These are phyloP conservation scores for Blastobotrys illinoisensis DNA, from an alignment of 1,139 yeast genomes.

Conservation along the genomic window DNA sequence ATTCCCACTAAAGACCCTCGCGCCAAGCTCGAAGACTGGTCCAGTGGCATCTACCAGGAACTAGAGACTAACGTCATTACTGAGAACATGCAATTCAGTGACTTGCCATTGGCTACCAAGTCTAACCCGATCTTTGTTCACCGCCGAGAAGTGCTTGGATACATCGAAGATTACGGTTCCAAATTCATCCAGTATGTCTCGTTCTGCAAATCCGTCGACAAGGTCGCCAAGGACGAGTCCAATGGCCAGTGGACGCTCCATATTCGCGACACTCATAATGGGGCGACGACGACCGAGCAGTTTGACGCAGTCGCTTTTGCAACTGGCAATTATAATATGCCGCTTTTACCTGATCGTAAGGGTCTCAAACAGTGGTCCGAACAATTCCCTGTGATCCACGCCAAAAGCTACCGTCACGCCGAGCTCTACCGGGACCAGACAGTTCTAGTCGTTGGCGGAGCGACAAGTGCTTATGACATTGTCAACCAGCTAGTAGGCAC, in stretches of 20 bases:
- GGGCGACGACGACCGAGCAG: slow-evolving; percentile 18
- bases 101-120: slow-evolving; percentile 40
- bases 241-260: slow-evolving; percentile 1
- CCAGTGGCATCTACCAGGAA: slow-evolving; percentile 44
- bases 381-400: slow-evolving; percentile 49
- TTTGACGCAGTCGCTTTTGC: slow-evolving; percentile 55
- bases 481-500: slow-evolving; percentile 45
- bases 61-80: slow-evolving; percentile 61
- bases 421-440: slow-evolving; percentile 37
- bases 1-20: slow-evolving; percentile 24
- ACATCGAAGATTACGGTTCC: slow-evolving; percentile 43
- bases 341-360: slow-evolving; percentile 47
- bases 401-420: slow-evolving; percentile 51
- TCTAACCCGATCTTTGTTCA: slow-evolving; percentile 46
- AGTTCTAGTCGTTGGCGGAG: slow-evolving; percentile 55
- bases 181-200: slow-evolving; percentile 34
- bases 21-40: slow-evolving; percentile 12
- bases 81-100: slow-evolving; percentile 51
- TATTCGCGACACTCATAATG: neutral
- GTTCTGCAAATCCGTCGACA: slow-evolving; percentile 39
- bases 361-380: slow-evolving; percentile 50
- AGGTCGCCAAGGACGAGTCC: slow-evolving; percentile 25
- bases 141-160: slow-evolving; percentile 44
- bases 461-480: slow-evolving; percentile 59
- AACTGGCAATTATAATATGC: slow-evolving; percentile 53